Percentiles rank a stretch among this genome's conserved stretches.
Conservation (phyloP, 371 early-diverging fungal genomes). For the Mucor plumbeus region DNA sequence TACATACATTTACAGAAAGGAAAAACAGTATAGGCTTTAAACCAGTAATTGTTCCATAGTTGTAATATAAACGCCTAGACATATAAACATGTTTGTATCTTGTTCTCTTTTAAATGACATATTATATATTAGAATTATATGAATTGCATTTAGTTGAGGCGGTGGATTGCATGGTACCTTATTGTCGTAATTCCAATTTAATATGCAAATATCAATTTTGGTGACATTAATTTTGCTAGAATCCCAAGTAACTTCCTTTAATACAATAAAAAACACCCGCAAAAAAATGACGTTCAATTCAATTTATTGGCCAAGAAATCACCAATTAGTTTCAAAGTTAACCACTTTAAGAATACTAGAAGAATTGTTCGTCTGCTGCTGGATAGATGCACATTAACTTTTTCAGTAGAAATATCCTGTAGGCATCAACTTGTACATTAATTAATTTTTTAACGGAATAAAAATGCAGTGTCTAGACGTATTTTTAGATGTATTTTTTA, state of each 20-base stretch:
- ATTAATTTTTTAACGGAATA: neutral
- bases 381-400: neutral
- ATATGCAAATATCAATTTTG: neutral
- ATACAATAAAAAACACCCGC: neutral
- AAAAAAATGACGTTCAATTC: neutral
- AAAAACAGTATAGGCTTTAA: neutral
- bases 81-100: constrained; percentile 7
- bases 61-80: neutral
- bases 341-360: constrained; percentile 1
- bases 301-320: neutral
- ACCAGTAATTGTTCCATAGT: neutral
- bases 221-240: constrained; percentile 1
- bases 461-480: too few species aligned
- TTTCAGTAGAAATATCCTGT: neutral
- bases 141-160: neutral
- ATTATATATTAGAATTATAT: neutral
- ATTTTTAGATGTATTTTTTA: too few species aligned
- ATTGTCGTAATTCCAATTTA: neutral
- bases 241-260: neutral
- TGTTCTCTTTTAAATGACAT: constrained; percentile 1
- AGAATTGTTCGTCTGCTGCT: neutral
- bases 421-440: neutral
- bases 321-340: neutral
- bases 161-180: neutral
- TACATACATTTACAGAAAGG: neutral